Evolutionary conservation across 805 yeast genomes (phyloP), one percentile per base, ranked within the genome.

Genomic region (Candida suzukii): DNA sequence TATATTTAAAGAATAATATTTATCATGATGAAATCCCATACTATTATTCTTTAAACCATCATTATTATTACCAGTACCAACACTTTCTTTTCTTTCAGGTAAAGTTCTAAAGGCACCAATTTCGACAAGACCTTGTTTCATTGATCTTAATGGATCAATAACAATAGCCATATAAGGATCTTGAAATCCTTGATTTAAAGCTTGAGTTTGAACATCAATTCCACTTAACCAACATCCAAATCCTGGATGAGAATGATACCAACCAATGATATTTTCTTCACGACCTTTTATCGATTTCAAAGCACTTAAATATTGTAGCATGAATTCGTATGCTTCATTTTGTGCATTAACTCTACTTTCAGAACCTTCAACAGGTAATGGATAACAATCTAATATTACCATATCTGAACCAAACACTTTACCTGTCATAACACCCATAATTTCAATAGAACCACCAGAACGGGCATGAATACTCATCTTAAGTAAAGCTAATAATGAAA

Each of bases 221-320:
- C 93, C 95, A 41, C 93, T 81, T 35, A 91, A 63, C 96, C 97
- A 91, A 59, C 97, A 90, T 16, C 96, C 97, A 60, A 88, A 91
- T 0, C 96, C 96, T 0, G 99, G 99, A 60, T 91, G 99, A 5
- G 91, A 88, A 61, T 71, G 98, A 62, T 93, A 91, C 99, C 99
- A 91, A 10, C 99, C 99, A 14, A 93, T 86, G 19, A 91, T 83
- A 50, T 84, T 74, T 46, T 84, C 82, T n/a, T 57, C 45, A n/a
- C 74, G 60, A 24, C 46, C 45, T 21, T 65, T 60, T 17, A 71
- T 64, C 19, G 64, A 60, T 53, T 75, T 74, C 46, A 76, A 58
- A 33, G 71, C 66, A 41, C 80, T 80, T 39, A 85, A 65, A 59
- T 85, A 88, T 45, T 78, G 81, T 2, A 90, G 93, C 96, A 93